Percentiles rank a stretch among this genome's conserved stretches.
Evolutionary conservation across 2,329 filamentous ascomycete genomes (phyloP).

Genomic region (Xylaria sp.): DNA sequence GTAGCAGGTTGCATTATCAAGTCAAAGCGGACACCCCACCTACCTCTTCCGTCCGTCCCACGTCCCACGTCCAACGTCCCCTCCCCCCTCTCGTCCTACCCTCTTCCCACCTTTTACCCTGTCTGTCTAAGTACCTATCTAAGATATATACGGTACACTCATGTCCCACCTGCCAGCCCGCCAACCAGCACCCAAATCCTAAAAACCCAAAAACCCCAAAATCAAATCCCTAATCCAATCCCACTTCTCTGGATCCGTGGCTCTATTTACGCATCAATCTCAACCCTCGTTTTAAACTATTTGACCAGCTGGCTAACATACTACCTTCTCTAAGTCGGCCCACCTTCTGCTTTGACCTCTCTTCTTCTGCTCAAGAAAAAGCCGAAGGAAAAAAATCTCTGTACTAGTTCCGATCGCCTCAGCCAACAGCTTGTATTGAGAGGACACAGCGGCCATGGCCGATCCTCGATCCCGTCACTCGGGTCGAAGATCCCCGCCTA

Average conservation of each 20-base stretch:
- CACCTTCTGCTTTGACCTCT: neutral
- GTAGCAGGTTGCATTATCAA: constrained; percentile 28
- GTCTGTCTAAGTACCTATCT: neutral
- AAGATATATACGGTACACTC: neutral
- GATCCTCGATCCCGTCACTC: constrained; percentile 60
- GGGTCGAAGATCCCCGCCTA: constrained; percentile 56
- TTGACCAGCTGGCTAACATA: neutral
- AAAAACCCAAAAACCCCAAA: constrained; percentile 11
- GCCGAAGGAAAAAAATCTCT: neutral
- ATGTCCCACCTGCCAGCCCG: constrained; percentile 30
- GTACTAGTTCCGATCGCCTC: neutral
- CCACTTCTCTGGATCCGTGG: neutral
- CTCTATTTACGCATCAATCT: neutral
- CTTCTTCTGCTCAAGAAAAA: neutral
- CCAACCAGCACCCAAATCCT: constrained; percentile 19
- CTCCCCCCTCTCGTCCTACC: constrained; percentile 12
- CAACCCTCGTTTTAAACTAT: neutral
- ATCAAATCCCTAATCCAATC: constrained; percentile 18
- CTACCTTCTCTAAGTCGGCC: neutral
- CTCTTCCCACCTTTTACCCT: neutral
- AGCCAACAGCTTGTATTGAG: constrained; percentile 6
- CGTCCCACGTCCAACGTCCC: neutral
- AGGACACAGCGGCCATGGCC: constrained; percentile 54
- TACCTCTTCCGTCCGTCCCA: constrained; percentile 21
- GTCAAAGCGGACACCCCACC: constrained; percentile 32